Base-by-base conservation (phyloP, 441 rosid genomes). In the Gossypium gossypioides region DNA sequence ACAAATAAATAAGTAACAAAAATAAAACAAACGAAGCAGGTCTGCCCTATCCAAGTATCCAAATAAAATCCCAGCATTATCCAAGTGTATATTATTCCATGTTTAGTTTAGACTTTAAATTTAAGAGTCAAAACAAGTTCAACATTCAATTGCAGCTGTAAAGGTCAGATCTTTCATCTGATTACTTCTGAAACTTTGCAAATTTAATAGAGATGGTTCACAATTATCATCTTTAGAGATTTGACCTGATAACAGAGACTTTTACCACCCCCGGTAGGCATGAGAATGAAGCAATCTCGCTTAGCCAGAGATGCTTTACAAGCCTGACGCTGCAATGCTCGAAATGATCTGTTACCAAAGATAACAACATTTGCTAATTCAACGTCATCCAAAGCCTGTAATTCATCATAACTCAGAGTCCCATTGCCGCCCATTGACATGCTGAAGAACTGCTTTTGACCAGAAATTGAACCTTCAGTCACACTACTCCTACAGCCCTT, bases 191-290 rank as follows among this genome's bases (percentile, higher is more conserved):
- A 54, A 25, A 21, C 15, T 50, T 29, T 50, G 24, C 48, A 21
- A 60, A 19, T 59, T 51, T 51, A n/a, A 16, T n/a, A 46, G 66
- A 56, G 18, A 12, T 19, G 42, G 15, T 46, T 15, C 37, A 37
- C 50, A 73, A n/a, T 72, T 55, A 15, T 42, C 44, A 10, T 34
- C 46, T 71, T 68, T 73, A 54, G 68, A 77, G 77, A 65, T 64
- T 19, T 79, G 6, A 91, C 98, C 97, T 93, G 98, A 82, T 90
- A 93, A 79, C 98, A 91, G 67, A 94, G 78, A 82, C 98, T 94
- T 85, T 91, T 91, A 10, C 97, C 97, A 27, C 98, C 97, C 75
- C 98, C 97, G 0, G 97, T 94, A 1, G 96, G 98, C 96, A 94
- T 85, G 46, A 91, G 89, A 72, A 93, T 71, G 82, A 93, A 93